Evolutionary conservation across 148 eudicot species (phyloP).

Genomic region (Bassia scoparia): DNA sequence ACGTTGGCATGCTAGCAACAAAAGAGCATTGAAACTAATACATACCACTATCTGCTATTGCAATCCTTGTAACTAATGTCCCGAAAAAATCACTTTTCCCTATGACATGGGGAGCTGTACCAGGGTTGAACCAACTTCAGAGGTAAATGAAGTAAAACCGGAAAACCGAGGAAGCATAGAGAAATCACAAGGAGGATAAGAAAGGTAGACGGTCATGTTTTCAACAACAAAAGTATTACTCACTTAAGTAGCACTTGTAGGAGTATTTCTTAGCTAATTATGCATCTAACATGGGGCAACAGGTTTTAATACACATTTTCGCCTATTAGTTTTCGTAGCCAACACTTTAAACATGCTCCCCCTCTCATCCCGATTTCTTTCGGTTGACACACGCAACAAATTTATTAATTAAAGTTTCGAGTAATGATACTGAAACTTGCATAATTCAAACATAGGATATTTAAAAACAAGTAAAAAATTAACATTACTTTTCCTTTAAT

Average conservation of each 20-base stretch:
- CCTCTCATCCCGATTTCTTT: background rate
- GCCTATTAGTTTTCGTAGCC: background rate
- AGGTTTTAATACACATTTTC: background rate
- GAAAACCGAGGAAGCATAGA: background rate
- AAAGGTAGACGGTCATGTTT: background rate
- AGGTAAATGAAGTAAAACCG: background rate
- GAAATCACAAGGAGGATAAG: too few relatives aligned
- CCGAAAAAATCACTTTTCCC: background rate
- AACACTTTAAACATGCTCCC: background rate
- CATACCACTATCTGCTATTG: conserved; percentile 16
- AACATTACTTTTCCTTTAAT: background rate
- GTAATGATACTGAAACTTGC: background rate
- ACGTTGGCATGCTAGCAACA: conserved; percentile 30
- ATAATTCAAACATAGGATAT: background rate
- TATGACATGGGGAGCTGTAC: background rate
- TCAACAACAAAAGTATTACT: background rate
- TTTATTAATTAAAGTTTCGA: background rate
- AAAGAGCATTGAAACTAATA: conserved; percentile 22
- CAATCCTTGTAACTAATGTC: background rate
- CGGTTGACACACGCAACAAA: background rate
- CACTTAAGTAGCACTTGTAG: too few relatives aligned
- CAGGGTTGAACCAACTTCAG: background rate
- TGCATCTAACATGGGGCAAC: background rate
- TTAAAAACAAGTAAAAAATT: too few relatives aligned
- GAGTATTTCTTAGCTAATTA: background rate